Percentiles rank a stretch among this genome's conserved stretches.
Evolutionary conservation across 495 filamentous ascomycete genomes (phyloP).

Genomic region (Aspergillus baeticus): DNA sequence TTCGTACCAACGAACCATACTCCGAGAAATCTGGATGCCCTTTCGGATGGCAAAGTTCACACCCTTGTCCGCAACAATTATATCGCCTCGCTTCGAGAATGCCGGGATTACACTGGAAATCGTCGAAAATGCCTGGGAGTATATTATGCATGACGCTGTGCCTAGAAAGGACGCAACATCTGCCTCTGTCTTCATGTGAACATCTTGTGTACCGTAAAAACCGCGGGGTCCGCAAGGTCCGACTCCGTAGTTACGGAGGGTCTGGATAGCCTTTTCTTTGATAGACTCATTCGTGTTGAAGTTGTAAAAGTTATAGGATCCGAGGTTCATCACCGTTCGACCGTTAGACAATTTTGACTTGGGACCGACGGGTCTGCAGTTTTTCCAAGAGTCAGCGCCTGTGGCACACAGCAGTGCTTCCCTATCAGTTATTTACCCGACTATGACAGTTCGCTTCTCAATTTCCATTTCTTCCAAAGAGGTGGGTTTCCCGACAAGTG

Average conservation of each 20-base stretch:
- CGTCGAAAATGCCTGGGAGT: slow-evolving; percentile 92
- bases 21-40: slow-evolving; percentile 89
- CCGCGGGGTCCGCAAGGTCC: slow-evolving; percentile 94
- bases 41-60: slow-evolving; percentile 93
- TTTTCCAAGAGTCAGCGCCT: background rate
- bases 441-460: slow-evolving; percentile 81
- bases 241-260: slow-evolving; percentile 91
- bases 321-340: slow-evolving; percentile 86
- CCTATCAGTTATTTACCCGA: slow-evolving; percentile 59
- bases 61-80: slow-evolving; percentile 96
- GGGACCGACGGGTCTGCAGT: slow-evolving; percentile 75
- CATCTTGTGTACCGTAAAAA: slow-evolving; percentile 98
- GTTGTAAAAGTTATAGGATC: slow-evolving; percentile 96
- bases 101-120: slow-evolving; percentile 92
- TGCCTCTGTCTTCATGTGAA: slow-evolving; percentile 94
- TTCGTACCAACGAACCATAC: slow-evolving; percentile 88
- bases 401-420: background rate
- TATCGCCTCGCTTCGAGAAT: slow-evolving; percentile 94
- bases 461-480: slow-evolving; percentile 75
- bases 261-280: slow-evolving; percentile 91
- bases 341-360: slow-evolving; percentile 88
- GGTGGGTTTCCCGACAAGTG: slow-evolving; percentile 72
- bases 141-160: slow-evolving; percentile 83
- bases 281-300: slow-evolving; percentile 87
- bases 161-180: slow-evolving; percentile 90